Percentiles rank a stretch among this genome's conserved stretches.
These are phyloP conservation scores for Knufia petricola DNA, from an alignment of 2,329 filamentous ascomycete species.

Conservation along the genomic window DNA sequence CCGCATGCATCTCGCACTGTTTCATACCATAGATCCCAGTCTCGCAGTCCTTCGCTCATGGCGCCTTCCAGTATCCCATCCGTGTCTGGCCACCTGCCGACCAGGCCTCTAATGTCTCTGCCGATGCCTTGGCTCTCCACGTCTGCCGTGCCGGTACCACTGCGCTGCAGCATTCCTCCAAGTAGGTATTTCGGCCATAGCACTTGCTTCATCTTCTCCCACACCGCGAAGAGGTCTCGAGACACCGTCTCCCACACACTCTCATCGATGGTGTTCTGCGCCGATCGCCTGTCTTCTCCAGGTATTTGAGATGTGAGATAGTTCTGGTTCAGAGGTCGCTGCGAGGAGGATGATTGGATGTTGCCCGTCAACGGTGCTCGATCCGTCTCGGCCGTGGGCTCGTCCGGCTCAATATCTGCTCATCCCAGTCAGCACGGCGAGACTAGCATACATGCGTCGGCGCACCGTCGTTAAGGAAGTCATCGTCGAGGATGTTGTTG, in stretches of 20 bases:
- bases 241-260: constrained; percentile 94
- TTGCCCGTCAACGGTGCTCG: constrained; percentile 75
- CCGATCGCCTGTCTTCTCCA: constrained; percentile 82
- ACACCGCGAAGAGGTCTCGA: constrained; percentile 82
- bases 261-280: constrained; percentile 92
- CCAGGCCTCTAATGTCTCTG: constrained; percentile 43
- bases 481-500: constrained; percentile 25
- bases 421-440: constrained; percentile 64
- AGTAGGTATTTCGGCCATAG: constrained; percentile 93
- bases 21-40: constrained; percentile 85
- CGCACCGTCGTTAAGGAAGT: constrained; percentile 34
- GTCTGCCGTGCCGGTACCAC: constrained; percentile 49
- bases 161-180: constrained; percentile 50
- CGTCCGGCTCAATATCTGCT: constrained; percentile 72
- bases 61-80: constrained; percentile 55
- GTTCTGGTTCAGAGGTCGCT: constrained; percentile 55
- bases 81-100: constrained; percentile 58
- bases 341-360: constrained; percentile 55
- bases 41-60: constrained; percentile 82
- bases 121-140: constrained; percentile 42
- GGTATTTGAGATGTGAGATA: constrained; percentile 84
- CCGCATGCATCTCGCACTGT: neutral
- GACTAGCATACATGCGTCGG: constrained; percentile 48
- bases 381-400: constrained; percentile 61
- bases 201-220: constrained; percentile 97